Conservation (phyloP, 1,284 basidiomycete species). For the Clitocybe nebularis region DNA sequence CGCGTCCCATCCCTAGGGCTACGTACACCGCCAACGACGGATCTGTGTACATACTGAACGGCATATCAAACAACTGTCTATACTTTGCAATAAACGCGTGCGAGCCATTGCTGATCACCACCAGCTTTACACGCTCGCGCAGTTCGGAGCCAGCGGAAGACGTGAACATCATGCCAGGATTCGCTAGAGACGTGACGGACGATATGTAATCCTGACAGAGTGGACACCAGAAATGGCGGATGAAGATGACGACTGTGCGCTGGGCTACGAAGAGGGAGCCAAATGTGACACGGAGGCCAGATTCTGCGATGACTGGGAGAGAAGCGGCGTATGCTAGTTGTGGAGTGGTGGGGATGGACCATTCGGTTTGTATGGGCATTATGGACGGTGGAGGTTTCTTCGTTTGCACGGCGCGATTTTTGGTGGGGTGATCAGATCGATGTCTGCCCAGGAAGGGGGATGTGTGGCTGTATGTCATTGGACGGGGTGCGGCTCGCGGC, state of each 20-base stretch:
- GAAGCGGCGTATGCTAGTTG: slow-evolving; percentile 62
- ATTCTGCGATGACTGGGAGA: slow-evolving; percentile 62
- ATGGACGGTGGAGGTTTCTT: slow-evolving; percentile 1
- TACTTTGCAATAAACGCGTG: slow-evolving; percentile 72
- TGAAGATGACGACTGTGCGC: slow-evolving; percentile 71
- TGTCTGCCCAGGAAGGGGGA: slow-evolving; percentile 8
- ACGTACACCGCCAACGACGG: slow-evolving; percentile 66
- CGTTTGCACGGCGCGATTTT: slow-evolving; percentile 4
- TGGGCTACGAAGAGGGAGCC: slow-evolving; percentile 66
- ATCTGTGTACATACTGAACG: slow-evolving; percentile 75
- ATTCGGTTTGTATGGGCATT: slow-evolving; percentile 22
- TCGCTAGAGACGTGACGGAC: slow-evolving; percentile 57
- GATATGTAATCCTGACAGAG: slow-evolving; percentile 84
- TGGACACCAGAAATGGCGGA: slow-evolving; percentile 79
- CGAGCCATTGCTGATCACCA: slow-evolving; percentile 79
- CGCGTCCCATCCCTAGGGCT: slow-evolving; percentile 70
- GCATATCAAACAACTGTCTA: slow-evolving; percentile 56
- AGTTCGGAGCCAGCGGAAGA: slow-evolving; percentile 11
- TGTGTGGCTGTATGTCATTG: slow-evolving; percentile 3
- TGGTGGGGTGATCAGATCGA: too few species aligned
- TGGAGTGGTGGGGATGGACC: slow-evolving; percentile 35
- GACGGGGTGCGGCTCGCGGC: background rate
- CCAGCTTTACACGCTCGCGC: slow-evolving; percentile 31
- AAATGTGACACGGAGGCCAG: slow-evolving; percentile 64
- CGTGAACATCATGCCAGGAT: slow-evolving; percentile 39